These are phyloP conservation scores for Sherardia arvensis DNA, from an alignment of 257 asterid genomes.

Conservation along the genomic window DNA sequence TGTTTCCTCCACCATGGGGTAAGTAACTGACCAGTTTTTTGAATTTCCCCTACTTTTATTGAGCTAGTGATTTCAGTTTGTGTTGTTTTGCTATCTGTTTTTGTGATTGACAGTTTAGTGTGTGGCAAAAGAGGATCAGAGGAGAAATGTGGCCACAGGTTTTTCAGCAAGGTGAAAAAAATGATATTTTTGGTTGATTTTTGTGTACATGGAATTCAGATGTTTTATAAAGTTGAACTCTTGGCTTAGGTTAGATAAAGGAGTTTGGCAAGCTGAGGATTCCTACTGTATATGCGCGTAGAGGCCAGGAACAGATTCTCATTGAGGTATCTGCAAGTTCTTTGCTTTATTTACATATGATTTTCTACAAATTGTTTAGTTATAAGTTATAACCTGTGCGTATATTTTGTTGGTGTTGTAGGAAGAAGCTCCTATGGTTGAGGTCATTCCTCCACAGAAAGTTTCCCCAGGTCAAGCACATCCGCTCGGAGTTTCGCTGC, in stretches of 20 bases:
- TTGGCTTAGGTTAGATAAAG: constrained; percentile 21
- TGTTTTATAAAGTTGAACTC: background rate
- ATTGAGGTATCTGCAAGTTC: constrained; percentile 17
- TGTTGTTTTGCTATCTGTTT: background rate
- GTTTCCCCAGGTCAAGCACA: constrained; percentile 72
- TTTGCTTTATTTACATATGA: background rate
- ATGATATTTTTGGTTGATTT: background rate
- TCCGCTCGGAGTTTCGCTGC: constrained; percentile 81
- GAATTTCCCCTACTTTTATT: background rate
- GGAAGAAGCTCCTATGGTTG: constrained; percentile 53
- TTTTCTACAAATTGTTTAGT: no score
- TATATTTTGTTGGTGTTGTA: constrained; percentile 12
- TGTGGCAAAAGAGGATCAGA: constrained; percentile 12
- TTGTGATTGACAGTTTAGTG: constrained; percentile 15
- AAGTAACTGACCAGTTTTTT: constrained; percentile 6
- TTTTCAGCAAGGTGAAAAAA: constrained; percentile 14
- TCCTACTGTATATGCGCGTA: constrained; percentile 12
- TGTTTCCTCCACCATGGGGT: constrained; percentile 18
- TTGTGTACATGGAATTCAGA: background rate
- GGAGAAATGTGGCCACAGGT: constrained; percentile 13
- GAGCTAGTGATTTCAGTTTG: no score
- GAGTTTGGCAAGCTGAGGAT: constrained; percentile 14
- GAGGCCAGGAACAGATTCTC: constrained; percentile 20
- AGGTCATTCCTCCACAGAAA: constrained; percentile 25
- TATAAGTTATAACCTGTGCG: no score